Evolutionary conservation across 495 filamentous ascomycete genomes (phyloP).

Genomic region (Neurospora sp.): DNA sequence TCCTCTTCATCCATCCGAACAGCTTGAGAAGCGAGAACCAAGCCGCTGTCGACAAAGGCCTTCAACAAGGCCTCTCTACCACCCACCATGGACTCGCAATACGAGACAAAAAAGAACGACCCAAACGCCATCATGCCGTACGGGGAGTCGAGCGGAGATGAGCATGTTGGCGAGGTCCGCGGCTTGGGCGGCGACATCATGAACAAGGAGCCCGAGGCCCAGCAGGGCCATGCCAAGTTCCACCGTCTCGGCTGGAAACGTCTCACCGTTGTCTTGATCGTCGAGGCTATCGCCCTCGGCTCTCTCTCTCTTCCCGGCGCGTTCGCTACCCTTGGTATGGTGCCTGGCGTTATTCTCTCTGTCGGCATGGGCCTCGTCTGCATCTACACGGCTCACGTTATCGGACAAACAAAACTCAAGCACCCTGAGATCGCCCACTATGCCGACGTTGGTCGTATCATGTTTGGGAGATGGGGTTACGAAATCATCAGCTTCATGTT

Average conservation of each 20-base stretch:
- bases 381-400: conserved; percentile 67
- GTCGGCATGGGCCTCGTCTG: conserved; percentile 53
- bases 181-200: conserved; percentile 1
- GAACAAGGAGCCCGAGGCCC: conserved; percentile 26
- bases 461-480: conserved; percentile 52
- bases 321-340: conserved; percentile 55
- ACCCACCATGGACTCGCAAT: background rate
- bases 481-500: conserved; percentile 55
- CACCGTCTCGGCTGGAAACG: conserved; percentile 39
- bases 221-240: conserved; percentile 31
- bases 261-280: conserved; percentile 51
- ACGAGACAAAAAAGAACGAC: background rate
- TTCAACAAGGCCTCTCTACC: background rate
- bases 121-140: background rate
- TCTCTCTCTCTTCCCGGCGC: conserved; percentile 53
- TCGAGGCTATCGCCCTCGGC: conserved; percentile 65
- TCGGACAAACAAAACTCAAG: conserved; percentile 65
- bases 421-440: conserved; percentile 65
- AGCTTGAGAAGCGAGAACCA: background rate
- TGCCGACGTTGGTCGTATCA: conserved; percentile 58
- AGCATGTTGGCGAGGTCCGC: background rate
- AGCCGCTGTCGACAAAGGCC: background rate
- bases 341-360: conserved; percentile 46
- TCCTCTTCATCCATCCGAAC: background rate
- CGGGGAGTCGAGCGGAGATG: background rate